A percentile compares a stretch with the other conserved stretches of the same genome.
Evolutionary conservation across 2,329 filamentous ascomycete species (phyloP).

Genomic region (Aspergillus japonicus): DNA sequence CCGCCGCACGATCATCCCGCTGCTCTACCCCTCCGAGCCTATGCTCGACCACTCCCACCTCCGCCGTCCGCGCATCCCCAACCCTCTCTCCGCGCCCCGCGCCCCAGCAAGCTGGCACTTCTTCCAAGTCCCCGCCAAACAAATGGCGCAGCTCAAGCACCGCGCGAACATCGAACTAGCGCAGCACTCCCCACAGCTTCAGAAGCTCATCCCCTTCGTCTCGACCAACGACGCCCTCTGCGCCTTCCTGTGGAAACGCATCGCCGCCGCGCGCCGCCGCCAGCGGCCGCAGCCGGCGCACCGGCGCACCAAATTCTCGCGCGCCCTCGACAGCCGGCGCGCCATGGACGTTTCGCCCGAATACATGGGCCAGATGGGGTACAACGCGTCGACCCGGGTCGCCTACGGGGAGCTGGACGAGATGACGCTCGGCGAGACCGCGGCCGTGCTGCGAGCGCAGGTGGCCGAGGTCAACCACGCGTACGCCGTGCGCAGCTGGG

Average conservation of each 20-base stretch:
- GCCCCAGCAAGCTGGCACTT: background rate
- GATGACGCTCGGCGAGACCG: background rate
- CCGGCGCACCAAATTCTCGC: background rate
- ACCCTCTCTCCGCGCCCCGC: background rate
- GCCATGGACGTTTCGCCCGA: constrained; percentile 2
- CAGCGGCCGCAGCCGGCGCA: background rate
- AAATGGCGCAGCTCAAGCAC: background rate
- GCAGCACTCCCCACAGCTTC: no score
- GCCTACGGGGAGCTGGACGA: background rate
- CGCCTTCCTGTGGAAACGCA: constrained; percentile 11
- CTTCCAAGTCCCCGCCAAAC: background rate
- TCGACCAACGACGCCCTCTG: constrained; percentile 7
- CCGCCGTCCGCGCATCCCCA: background rate
- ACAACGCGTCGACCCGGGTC: background rate
- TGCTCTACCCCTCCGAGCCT: constrained; percentile 7
- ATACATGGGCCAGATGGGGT: constrained; percentile 12
- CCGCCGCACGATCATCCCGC: constrained; percentile 5
- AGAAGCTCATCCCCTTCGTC: background rate
- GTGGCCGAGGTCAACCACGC: background rate
- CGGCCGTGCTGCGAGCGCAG: background rate
- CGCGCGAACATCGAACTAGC: background rate
- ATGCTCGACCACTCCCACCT: constrained; percentile 10
- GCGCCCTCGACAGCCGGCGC: constrained; percentile 8
- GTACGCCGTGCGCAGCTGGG: constrained; percentile 10
- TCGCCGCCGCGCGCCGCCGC: constrained; percentile 3